These are phyloP conservation scores for Yamadazyma jaroonii DNA, from an alignment of 1,139 yeast species.

Conservation along the genomic window DNA sequence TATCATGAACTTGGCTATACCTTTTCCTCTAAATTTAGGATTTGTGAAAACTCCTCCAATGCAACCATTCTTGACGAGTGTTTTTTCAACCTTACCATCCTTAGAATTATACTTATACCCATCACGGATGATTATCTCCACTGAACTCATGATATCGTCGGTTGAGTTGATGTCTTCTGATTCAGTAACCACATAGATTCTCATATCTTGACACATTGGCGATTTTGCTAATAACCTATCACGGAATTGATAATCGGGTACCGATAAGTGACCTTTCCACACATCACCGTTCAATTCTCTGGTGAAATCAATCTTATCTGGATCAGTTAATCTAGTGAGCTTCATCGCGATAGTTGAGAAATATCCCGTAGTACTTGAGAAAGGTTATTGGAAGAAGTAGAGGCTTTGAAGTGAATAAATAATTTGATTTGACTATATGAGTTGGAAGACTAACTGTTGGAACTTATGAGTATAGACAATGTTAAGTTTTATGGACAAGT, in stretches of 20 bases:
- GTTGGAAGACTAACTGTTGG: too few relatives aligned
- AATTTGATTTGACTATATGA: too few relatives aligned
- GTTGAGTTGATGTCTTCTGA: slow-evolving; percentile 11
- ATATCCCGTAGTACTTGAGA: too few relatives aligned
- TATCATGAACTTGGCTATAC: slow-evolving; percentile 63
- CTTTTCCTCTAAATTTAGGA: slow-evolving; percentile 55
- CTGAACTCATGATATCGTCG: slow-evolving; percentile 26
- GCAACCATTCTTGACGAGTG: slow-evolving; percentile 43
- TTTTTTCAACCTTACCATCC: slow-evolving; percentile 18
- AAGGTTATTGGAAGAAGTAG: too few relatives aligned
- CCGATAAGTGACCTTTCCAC: slow-evolving; percentile 52
- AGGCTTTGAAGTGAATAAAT: too few relatives aligned
- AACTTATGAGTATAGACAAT: too few relatives aligned
- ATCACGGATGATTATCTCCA: slow-evolving; percentile 35
- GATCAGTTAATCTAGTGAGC: slow-evolving; percentile 28
- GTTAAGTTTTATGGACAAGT: too few relatives aligned
- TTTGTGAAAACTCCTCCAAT: slow-evolving; percentile 69
- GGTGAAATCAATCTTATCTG: slow-evolving; percentile 43
- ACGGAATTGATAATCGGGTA: slow-evolving; percentile 50
- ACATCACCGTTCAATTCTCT: slow-evolving; percentile 42
- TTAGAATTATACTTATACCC: slow-evolving; percentile 22
- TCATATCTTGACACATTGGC: slow-evolving; percentile 28
- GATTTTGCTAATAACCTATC: slow-evolving; percentile 44
- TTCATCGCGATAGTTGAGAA: slow-evolving; percentile 6
- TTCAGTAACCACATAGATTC: slow-evolving; percentile 29